Base-by-base conservation (phyloP, 2,329 filamentous ascomycete genomes). In the Chaetoscypha palmicola region DNA sequence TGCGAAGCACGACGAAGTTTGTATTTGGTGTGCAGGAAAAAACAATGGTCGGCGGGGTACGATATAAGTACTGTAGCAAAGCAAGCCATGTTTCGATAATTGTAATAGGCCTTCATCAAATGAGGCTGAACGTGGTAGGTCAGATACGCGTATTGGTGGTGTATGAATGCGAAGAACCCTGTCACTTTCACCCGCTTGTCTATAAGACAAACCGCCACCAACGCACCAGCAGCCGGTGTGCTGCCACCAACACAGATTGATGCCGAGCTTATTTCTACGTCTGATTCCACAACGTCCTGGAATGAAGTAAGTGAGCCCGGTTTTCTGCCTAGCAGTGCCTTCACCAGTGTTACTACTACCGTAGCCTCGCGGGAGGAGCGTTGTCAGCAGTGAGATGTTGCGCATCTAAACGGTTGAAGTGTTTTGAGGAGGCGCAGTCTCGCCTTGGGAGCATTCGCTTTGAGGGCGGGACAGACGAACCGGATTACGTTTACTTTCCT, bases 161-260 rank as follows among this genome's bases (percentile, higher is more conserved):
- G 20, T 11, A 12, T 17, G 16, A 40, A 40, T 31, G 8, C 38
- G 38, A 40, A 40, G 38, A 40, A 31, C 38, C 38, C 38, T 40
- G 38, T 40, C 21, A 38, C 28, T 31, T 31, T 14, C 28, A 31
- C 12, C 28, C 28, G n/a, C 24, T 8, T 12, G 9, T 4, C 3
- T 14, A 31, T 10, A 31, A 31, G 28, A 4, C 3, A 31, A 31
- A 31, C 16, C 28, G 28, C 12, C 28, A 31, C 28, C 12, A 9
- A 10, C 9, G 4, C 28, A 14, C 11, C 11, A 9, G 16, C 12
- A 31, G 12, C 9, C 12, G 28, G 28, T 12, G 28, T 12, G 28
- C n/a, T n/a, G n/a, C n/a, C n/a, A n/a, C n/a, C n/a, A n/a, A n/a
- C n/a, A n/a, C n/a, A 31, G 3, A 11, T 31, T 10, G 4, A 31